phyloP scores from a whole-genome alignment of 139 green algal species.

The Chlamydomonas urium region DNA sequence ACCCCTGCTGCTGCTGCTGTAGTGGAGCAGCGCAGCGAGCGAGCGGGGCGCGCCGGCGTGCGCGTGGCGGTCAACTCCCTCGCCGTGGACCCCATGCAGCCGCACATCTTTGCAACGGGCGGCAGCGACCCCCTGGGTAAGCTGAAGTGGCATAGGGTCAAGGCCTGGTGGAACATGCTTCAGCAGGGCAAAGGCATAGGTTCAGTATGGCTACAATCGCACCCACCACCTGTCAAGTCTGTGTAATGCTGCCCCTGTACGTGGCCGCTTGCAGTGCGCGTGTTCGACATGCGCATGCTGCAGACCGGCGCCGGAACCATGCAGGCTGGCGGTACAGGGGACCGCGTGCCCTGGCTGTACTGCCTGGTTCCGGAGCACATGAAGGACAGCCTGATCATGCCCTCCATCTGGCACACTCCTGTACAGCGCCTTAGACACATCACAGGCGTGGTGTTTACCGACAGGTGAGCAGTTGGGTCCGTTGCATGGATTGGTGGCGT shows the following conservation, averaged over 20 bases:
- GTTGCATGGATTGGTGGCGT: neutral
- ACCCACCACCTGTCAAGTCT: neutral
- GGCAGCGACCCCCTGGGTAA: slow-evolving; percentile 27
- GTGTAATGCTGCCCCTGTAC: neutral
- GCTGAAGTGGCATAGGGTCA: neutral
- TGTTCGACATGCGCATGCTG: slow-evolving; percentile 37
- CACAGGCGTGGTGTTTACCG: slow-evolving; percentile 22
- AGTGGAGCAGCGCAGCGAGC: slow-evolving; percentile 17
- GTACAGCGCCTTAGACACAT: slow-evolving; percentile 23
- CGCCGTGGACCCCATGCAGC: slow-evolving; percentile 20
- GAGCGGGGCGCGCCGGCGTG: slow-evolving; percentile 15
- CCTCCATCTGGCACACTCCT: neutral
- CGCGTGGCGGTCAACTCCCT: slow-evolving; percentile 25
- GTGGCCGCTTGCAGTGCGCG: slow-evolving; percentile 12
- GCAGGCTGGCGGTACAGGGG: no score
- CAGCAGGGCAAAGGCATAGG: neutral
- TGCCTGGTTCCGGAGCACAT: slow-evolving; percentile 23
- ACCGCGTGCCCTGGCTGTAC: slow-evolving; percentile 12
- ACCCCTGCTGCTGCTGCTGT: no score
- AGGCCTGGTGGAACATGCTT: no score
- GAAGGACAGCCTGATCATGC: neutral
- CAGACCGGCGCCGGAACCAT: neutral
- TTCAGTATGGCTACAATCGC: neutral
- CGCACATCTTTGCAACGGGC: slow-evolving; percentile 31
- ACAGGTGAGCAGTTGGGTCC: slow-evolving; percentile 1